These are phyloP conservation scores for Begonia fuchsioides DNA, from an alignment of 306 rosid genomes.

Conservation along the genomic window DNA sequence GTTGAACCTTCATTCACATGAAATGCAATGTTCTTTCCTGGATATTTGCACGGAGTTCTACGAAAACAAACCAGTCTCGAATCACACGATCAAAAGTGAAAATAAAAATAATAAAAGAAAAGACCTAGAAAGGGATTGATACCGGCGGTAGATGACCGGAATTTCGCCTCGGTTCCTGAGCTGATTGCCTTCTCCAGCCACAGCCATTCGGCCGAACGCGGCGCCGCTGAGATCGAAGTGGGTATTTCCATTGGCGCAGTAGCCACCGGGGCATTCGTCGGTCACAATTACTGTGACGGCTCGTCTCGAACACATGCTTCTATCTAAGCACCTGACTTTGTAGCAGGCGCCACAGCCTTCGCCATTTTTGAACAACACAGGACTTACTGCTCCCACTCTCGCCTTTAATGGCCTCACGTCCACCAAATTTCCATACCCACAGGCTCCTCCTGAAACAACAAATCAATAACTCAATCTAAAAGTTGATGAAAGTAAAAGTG, in stretches of 20 bases:
- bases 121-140: not conserved
- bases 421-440: constrained; percentile 77
- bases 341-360: constrained; percentile 91
- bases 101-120: not conserved
- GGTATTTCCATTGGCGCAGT: constrained; percentile 36
- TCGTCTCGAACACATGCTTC: constrained; percentile 49
- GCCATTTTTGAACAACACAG: constrained; percentile 50
- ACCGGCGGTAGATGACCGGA: constrained; percentile 31
- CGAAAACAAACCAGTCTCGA: not conserved
- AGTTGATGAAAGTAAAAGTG: not conserved
- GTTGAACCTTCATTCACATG: constrained; percentile 91
- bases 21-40: constrained; percentile 53
- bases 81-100: not conserved
- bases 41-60: constrained; percentile 69
- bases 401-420: constrained; percentile 78
- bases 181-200: constrained; percentile 40
- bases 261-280: constrained; percentile 79
- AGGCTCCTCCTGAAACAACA: constrained; percentile 56
- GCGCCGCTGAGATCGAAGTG: constrained; percentile 95
- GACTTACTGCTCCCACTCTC: constrained; percentile 79
- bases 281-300: constrained; percentile 75
- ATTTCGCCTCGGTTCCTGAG: constrained; percentile 69
- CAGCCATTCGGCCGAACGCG: constrained; percentile 76
- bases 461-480: not conserved
- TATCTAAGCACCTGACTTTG: constrained; percentile 72